phyloP scores from a whole-genome alignment of 225 moss, liverwort and hornwort species.

The Physcomitrium patens region DNA sequence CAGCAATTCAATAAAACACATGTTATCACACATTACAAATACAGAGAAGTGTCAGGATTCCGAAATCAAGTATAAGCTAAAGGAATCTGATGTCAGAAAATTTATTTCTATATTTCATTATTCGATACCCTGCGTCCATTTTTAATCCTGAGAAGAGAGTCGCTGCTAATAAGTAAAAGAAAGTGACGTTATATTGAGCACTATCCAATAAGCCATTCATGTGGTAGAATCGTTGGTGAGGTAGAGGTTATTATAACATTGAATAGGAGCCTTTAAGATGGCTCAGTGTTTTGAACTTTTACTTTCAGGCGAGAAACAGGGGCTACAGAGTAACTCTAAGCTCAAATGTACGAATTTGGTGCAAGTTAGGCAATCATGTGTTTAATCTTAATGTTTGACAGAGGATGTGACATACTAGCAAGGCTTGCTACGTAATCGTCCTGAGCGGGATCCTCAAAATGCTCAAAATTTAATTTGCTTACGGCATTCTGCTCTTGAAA shows the following conservation, averaged over 20 bases:
- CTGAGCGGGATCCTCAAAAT: slow-evolving; percentile 38
- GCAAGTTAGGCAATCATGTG: slow-evolving; percentile 10
- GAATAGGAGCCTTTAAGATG: neutral
- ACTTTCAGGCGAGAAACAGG: too few species aligned
- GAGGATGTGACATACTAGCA: slow-evolving; percentile 54
- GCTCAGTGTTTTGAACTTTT: too few species aligned
- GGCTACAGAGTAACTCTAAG: too few species aligned
- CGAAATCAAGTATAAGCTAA: slow-evolving; percentile 1
- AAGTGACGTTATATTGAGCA: neutral
- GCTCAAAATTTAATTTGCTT: slow-evolving; percentile 51
- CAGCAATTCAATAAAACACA: slow-evolving; percentile 16
- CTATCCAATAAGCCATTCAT: neutral
- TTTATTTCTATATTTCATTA: neutral
- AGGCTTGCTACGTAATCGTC: slow-evolving; percentile 54
- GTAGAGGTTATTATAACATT: neutral
- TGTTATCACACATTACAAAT: neutral
- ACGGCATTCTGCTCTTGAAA: slow-evolving; percentile 60
- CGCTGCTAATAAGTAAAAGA: neutral
- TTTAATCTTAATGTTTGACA: slow-evolving; percentile 18
- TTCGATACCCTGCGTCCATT: neutral
- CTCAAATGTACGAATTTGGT: neutral
- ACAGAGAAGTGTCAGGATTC: neutral
- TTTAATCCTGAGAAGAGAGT: neutral
- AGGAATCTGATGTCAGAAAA: neutral
- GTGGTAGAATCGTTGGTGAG: neutral